Base-by-base conservation (phyloP, 305 asterid species). In the Solanum hybrid region DNA sequence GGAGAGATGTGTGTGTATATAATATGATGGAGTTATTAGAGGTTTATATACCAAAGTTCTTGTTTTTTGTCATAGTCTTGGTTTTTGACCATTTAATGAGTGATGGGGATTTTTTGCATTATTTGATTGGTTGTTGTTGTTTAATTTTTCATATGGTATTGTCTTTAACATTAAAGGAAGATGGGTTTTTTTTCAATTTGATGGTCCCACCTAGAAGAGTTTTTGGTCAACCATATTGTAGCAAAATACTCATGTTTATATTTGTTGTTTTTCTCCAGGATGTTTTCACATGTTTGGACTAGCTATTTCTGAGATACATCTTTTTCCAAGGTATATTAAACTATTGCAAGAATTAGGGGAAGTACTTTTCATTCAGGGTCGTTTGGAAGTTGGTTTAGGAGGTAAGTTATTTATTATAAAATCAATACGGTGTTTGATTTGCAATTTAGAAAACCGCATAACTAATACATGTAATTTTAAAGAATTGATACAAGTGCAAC, bases 281-380 rank as follows among this genome's bases (percentile, higher is more conserved):
- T 60, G 27, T 17, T 75, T 40, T 72, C 82, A 87, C 84, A 87
- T 72, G 42, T 87, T 72, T 87, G 89, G 82, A 87, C 71, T 26
- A 42, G 71, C 31, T 9, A 22, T 71, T 42, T 56, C 6, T 87
- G 6, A 87, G 64, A 87, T 60, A 17, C 64, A 71, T 38, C 71
- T 35, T 36, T 86, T 66, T 37, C 73, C 60, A n/a, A 64, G 22
- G 10, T 36, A 8, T 11, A 60, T 60, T 46, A 27, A 84, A 46
- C 14, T 84, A 35, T 78, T 7, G 82, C 82, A 76, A 32, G 42
- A 77, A 8, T 17, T 17, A 17, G n/a, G 85, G 56, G 0, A 35
- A 77, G 4, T 31, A 29, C 42, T 77, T 77, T 11, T 20, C 46
- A 34, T 26, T 71, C 13, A 66, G 0, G 71, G 26, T 60, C 26